These are phyloP conservation scores for Candida glaebosa DNA, from an alignment of 805 yeast genomes.

Conservation along the genomic window DNA sequence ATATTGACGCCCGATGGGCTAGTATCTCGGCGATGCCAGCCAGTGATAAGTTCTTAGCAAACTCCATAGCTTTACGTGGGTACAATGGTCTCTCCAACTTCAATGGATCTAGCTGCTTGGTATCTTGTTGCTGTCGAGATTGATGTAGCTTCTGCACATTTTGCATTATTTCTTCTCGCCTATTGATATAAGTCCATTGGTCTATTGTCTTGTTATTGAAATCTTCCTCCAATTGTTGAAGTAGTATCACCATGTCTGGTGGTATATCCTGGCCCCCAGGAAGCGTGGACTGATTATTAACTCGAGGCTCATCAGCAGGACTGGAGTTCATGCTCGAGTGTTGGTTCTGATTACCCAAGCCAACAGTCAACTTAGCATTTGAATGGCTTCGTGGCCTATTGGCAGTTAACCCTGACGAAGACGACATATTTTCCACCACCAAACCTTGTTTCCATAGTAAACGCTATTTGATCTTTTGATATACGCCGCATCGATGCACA, in stretches of 20 bases:
- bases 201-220: slow-evolving; percentile 40
- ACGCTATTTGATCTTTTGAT: no score
- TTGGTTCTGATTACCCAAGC: slow-evolving; percentile 6
- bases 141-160: slow-evolving; percentile 33
- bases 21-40: slow-evolving; percentile 65
- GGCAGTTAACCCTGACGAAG: slow-evolving; percentile 1
- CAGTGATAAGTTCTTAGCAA: slow-evolving; percentile 13
- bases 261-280: slow-evolving; percentile 33
- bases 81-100: slow-evolving; percentile 58
- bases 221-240: slow-evolving; percentile 41
- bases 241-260: slow-evolving; percentile 41
- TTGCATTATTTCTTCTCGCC: slow-evolving; percentile 43
- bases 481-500: no score
- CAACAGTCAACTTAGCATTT: slow-evolving; percentile 8
- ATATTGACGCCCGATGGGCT: slow-evolving; percentile 65
- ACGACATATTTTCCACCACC: slow-evolving; percentile 1
- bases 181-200: slow-evolving; percentile 45
- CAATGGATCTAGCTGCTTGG: slow-evolving; percentile 24
- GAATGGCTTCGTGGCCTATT: slow-evolving; percentile 6
- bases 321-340: neutral
- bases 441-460: no score
- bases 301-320: slow-evolving; percentile 1
- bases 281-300: slow-evolving; percentile 3
- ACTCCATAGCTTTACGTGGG: slow-evolving; percentile 46
- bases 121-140: slow-evolving; percentile 22